A percentile compares a stretch with the other conserved stretches of the same genome.
phyloP scores from a whole-genome alignment of 306 rosid species.

The Carpinus viminea region DNA sequence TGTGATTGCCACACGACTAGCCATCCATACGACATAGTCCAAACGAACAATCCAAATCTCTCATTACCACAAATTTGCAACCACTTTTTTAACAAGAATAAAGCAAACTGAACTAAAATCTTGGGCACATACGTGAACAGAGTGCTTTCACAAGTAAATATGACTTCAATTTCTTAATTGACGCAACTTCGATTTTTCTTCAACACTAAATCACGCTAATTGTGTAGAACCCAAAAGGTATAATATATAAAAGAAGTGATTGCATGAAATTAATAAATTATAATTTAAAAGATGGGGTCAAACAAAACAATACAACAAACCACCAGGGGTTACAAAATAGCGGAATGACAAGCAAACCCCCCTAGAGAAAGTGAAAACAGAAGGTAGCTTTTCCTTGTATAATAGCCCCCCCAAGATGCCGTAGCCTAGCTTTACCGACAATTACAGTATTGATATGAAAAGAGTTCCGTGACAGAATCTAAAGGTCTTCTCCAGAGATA shows the following conservation, averaged over 20 bases:
- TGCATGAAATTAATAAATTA: conserved; percentile 35
- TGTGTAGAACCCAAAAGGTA: not conserved
- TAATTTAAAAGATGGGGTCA: conserved; percentile 26
- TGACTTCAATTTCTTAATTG: not conserved
- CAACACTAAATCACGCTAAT: not conserved
- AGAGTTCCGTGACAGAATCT: conserved; percentile 24
- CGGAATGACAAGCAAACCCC: conserved; percentile 26
- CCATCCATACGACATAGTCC: not conserved
- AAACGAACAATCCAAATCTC: not conserved
- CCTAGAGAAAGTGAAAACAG: conserved; percentile 22
- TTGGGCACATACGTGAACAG: not conserved
- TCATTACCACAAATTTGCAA: not conserved
- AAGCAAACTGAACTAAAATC: not conserved
- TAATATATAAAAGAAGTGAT: not conserved
- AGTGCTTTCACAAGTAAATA: not conserved
- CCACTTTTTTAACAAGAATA: not conserved
- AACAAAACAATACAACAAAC: conserved; percentile 41
- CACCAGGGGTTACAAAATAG: conserved; percentile 26
- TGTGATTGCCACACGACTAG: not conserved
- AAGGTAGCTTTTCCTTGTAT: conserved; percentile 30
- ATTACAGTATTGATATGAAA: conserved; percentile 23
- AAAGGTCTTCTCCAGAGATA: conserved; percentile 27
- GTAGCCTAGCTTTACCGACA: conserved; percentile 34
- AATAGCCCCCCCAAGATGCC: conserved; percentile 38
- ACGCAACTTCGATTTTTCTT: not conserved